phyloP scores from a whole-genome alignment of 1,284 basidiomycete species.

The Sporisorium exsertum region DNA sequence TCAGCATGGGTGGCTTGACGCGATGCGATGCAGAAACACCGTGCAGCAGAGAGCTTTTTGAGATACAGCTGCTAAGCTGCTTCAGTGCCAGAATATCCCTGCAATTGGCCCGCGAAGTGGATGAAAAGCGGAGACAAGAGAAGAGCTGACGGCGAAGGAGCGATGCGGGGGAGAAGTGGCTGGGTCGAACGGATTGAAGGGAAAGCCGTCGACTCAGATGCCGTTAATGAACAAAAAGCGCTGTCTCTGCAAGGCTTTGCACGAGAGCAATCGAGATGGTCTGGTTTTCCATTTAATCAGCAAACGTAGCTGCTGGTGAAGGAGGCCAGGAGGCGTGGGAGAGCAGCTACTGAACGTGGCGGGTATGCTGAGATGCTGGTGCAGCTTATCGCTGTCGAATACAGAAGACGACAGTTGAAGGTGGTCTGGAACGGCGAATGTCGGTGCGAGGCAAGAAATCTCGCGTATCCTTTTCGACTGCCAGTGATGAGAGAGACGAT shows the following conservation, averaged over 20 bases:
- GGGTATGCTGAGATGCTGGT: not conserved
- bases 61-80: conserved; percentile 4
- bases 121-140: conserved; percentile 1
- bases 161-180: conserved; percentile 5
- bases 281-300: not conserved
- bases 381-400: not conserved
- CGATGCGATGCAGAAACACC: too few species aligned
- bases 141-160: conserved; percentile 24
- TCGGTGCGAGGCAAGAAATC: not conserved
- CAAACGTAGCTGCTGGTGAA: too few species aligned
- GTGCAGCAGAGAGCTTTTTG: not conserved
- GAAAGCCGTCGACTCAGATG: not conserved
- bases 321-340: not conserved
- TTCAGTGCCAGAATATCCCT: conserved; percentile 35
- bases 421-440: not conserved
- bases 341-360: not conserved
- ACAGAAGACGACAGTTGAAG: not conserved
- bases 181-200: conserved; percentile 2
- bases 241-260: too few species aligned
- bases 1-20: conserved; percentile 4
- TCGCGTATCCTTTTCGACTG: too few species aligned
- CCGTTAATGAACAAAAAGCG: not conserved
- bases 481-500: too few species aligned
- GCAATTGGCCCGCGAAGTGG: conserved; percentile 11
- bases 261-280: not conserved